These are phyloP conservation scores for Citropsis articulata DNA, from an alignment of 345 rosid genomes.

Conservation along the genomic window DNA sequence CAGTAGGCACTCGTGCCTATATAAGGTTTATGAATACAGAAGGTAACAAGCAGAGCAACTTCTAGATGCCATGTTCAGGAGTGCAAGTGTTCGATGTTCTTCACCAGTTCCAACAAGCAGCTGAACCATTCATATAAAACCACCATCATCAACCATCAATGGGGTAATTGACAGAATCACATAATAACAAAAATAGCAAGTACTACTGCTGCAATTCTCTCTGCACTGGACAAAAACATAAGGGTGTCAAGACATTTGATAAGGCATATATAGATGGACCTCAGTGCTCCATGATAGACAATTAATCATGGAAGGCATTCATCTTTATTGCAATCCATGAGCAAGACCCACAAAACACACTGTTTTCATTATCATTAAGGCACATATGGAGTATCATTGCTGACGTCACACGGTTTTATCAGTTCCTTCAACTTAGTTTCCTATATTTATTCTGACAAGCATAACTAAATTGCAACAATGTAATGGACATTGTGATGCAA, in stretches of 20 bases:
- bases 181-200: not conserved
- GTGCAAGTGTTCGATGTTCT: not conserved
- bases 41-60: not conserved
- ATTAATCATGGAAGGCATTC: not conserved
- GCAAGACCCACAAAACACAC: slow-evolving; percentile 4
- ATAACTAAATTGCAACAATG: not conserved
- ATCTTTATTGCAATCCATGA: slow-evolving; percentile 1
- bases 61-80: not conserved
- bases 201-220: not conserved
- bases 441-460: not conserved
- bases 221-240: not conserved
- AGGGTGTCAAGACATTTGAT: not conserved
- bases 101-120: not conserved
- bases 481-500: not conserved
- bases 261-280: not conserved
- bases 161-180: not conserved
- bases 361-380: not conserved
- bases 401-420: not conserved
- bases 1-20: not conserved
- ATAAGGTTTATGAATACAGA: not conserved
- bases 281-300: not conserved
- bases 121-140: not conserved
- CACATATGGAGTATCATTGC: not conserved
- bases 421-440: not conserved
- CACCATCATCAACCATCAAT: not conserved